A percentile compares a stretch with the other conserved stretches of the same genome.
Conservation (phyloP, 768 basidiomycete genomes). For the Mycena vulgaris region DNA sequence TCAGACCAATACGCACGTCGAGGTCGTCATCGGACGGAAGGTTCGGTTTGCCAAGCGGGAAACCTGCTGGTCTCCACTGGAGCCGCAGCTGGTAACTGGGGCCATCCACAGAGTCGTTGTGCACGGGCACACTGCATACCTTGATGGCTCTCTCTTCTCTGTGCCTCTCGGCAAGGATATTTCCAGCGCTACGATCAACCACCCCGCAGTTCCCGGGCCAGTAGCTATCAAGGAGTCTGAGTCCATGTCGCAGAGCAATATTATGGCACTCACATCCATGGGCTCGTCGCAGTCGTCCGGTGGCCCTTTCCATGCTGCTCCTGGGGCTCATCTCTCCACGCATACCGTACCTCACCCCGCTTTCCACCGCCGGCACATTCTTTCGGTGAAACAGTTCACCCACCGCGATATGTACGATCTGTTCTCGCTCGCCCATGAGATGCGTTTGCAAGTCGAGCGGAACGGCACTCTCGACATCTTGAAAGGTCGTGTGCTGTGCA, state of each 20-base stretch:
- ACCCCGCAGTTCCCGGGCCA: constrained; percentile 45
- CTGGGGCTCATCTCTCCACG: constrained; percentile 54
- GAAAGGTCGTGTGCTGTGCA: constrained; percentile 92
- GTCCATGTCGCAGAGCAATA: constrained; percentile 37
- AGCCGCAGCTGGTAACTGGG: constrained; percentile 73
- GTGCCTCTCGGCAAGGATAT: constrained; percentile 79
- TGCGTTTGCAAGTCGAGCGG: constrained; percentile 96
- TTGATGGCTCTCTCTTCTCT: constrained; percentile 84
- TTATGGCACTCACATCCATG: constrained; percentile 46
- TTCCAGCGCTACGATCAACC: constrained; percentile 71
- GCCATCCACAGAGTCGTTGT: constrained; percentile 92
- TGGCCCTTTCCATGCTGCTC: constrained; percentile 48
- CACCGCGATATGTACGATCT: constrained; percentile 93
- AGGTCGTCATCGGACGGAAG: constrained; percentile 90
- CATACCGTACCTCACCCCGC: constrained; percentile 79
- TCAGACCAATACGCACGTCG: constrained; percentile 88
- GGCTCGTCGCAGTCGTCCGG: constrained; percentile 26
- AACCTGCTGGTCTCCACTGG: constrained; percentile 88
- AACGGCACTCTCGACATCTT: constrained; percentile 91
- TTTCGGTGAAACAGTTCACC: constrained; percentile 94
- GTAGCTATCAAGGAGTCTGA: constrained; percentile 49
- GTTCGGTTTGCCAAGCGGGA: constrained; percentile 66
- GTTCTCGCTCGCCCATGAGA: constrained; percentile 95
- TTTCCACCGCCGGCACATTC: constrained; percentile 94
- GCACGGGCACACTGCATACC: constrained; percentile 89